These are phyloP conservation scores for Zygotorulaspora chibaensis DNA, from an alignment of 805 yeast species.

Conservation along the genomic window DNA sequence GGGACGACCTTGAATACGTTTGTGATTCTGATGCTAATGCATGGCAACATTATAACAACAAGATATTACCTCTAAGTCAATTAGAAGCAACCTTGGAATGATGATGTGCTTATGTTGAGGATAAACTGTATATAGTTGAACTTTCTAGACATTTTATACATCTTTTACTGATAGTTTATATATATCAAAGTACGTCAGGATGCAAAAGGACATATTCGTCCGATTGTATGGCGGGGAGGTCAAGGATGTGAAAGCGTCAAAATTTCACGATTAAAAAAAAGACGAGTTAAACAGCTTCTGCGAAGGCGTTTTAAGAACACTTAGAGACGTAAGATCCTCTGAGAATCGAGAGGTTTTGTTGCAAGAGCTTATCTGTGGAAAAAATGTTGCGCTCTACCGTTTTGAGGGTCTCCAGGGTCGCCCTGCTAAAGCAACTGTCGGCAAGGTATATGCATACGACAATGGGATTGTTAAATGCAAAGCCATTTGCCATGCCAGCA, in stretches of 20 bases:
- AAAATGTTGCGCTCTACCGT: slow-evolving; percentile 12
- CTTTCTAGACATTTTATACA: not conserved
- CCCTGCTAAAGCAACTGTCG: slow-evolving; percentile 8
- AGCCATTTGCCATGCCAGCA: slow-evolving; percentile 86
- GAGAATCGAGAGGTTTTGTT: not conserved
- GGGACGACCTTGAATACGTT: slow-evolving; percentile 37
- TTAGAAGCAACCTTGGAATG: slow-evolving; percentile 23
- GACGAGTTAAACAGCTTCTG: not conserved
- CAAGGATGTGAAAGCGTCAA: not conserved
- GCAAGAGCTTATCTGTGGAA: not conserved
- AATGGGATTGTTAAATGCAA: slow-evolving; percentile 25
- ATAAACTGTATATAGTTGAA: not conserved
- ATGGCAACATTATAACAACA: slow-evolving; percentile 32
- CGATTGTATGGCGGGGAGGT: slow-evolving; percentile 1
- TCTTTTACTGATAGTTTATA: too few species aligned
- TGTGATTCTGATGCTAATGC: slow-evolving; percentile 20
- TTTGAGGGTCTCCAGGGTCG: slow-evolving; percentile 6
- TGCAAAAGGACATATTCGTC: slow-evolving; percentile 5
- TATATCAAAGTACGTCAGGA: not conserved
- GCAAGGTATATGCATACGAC: slow-evolving; percentile 27
- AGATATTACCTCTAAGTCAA: slow-evolving; percentile 32
- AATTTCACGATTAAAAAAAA: not conserved
- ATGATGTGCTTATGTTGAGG: not conserved
- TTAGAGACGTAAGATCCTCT: not conserved
- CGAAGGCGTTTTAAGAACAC: not conserved